These are phyloP conservation scores for Solanum hybrid DNA, from an alignment of 305 asterid species.

Conservation along the genomic window DNA sequence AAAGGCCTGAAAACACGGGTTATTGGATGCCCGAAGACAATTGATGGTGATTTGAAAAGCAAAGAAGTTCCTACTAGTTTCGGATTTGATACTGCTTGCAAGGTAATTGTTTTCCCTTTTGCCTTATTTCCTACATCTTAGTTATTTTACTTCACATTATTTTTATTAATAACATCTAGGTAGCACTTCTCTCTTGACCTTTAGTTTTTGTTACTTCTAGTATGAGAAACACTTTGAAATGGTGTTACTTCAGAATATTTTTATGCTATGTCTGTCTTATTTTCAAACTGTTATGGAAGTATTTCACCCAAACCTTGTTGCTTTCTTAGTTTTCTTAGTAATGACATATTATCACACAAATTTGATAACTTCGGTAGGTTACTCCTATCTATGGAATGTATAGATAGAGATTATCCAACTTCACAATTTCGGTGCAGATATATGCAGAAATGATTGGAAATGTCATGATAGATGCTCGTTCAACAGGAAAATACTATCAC, in stretches of 20 bases:
- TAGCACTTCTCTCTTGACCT: constrained; percentile 1
- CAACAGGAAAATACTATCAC: constrained; percentile 95
- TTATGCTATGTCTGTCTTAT: neutral
- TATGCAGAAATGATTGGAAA: constrained; percentile 95
- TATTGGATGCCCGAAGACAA: constrained; percentile 46
- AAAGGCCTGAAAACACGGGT: constrained; percentile 34
- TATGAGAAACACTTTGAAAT: neutral
- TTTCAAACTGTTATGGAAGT: neutral
- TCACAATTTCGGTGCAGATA: constrained; percentile 39
- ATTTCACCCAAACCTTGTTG: neutral
- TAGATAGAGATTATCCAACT: neutral
- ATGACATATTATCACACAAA: neutral
- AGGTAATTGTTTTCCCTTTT: constrained; percentile 36
- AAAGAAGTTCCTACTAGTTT: constrained; percentile 91
- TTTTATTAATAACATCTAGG: neutral
- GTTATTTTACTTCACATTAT: neutral
- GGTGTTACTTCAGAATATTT: neutral
- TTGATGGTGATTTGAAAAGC: constrained; percentile 82
- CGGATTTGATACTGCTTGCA: constrained; percentile 98
- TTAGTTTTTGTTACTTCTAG: neutral
- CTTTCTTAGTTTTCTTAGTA: neutral
- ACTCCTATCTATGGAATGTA: neutral
- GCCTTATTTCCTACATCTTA: neutral
- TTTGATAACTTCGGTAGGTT: neutral
- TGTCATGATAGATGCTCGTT: constrained; percentile 97